Conservation (phyloP, 2,329 filamentous ascomycete species). For the Chrysoporthe puriensis region DNA sequence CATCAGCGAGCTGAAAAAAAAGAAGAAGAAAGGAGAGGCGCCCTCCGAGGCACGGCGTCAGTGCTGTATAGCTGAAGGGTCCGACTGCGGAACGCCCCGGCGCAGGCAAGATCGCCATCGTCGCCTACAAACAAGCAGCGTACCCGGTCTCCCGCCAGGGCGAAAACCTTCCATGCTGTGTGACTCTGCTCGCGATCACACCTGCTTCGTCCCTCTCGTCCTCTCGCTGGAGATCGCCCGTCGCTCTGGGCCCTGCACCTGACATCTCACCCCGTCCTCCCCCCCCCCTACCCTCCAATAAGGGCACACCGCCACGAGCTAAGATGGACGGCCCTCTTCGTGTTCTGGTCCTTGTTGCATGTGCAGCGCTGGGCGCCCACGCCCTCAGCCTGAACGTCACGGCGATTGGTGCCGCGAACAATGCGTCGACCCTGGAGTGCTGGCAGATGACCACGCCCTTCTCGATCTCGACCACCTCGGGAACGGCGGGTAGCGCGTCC, state of each 20-base stretch:
- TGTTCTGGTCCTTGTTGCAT: conserved; percentile 5
- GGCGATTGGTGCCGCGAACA: conserved; percentile 40
- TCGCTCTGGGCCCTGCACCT: background rate
- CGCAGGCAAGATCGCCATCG: background rate
- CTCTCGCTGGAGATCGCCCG: background rate
- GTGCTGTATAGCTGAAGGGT: background rate
- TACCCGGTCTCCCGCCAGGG: background rate
- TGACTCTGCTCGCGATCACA: background rate
- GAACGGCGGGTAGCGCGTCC: conserved; percentile 37
- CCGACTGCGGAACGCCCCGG: background rate
- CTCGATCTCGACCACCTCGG: conserved; percentile 37
- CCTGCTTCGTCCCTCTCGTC: background rate
- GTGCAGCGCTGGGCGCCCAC: conserved; percentile 3
- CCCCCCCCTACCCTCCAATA: background rate
- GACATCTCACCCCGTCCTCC: background rate
- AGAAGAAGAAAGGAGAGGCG: background rate
- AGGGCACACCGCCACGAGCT: conserved; percentile 10
- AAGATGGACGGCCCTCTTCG: conserved; percentile 5
- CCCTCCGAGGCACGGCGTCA: background rate
- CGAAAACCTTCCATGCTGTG: background rate
- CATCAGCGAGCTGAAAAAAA: background rate
- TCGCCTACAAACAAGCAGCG: background rate
- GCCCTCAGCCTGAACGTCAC: conserved; percentile 43
- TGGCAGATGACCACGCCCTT: conserved; percentile 47
- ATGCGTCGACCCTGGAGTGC: conserved; percentile 47